These are phyloP conservation scores for Rhodotorula diobovata DNA, from an alignment of 768 basidiomycete species.

Conservation along the genomic window DNA sequence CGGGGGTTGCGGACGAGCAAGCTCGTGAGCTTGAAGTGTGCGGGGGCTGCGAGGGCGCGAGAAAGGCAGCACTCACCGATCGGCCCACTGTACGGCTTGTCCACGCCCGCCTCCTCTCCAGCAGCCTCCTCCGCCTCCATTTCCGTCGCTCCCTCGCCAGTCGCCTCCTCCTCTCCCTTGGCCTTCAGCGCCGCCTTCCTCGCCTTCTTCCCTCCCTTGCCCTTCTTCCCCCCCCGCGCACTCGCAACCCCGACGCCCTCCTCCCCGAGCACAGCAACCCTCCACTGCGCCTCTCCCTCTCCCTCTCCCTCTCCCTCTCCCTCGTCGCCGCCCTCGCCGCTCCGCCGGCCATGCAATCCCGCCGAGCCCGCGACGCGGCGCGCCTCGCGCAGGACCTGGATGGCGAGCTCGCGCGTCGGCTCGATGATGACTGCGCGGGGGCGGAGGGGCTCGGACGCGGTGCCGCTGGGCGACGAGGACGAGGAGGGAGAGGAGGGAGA, in stretches of 20 bases:
- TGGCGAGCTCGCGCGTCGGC: constrained; percentile 91
- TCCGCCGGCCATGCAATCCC: too few species aligned
- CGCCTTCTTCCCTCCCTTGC: constrained; percentile 2
- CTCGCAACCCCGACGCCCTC: constrained; percentile 17
- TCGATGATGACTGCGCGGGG: constrained; percentile 72
- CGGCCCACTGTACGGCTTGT: constrained; percentile 51
- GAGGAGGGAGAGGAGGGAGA: constrained; percentile 56
- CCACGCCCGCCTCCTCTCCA: constrained; percentile 77
- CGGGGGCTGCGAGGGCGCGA: too few species aligned
- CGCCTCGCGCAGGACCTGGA: constrained; percentile 90
- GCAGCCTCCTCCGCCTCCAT: constrained; percentile 55
- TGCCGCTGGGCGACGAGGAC: constrained; percentile 60
- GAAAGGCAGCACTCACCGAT: constrained; percentile 21
- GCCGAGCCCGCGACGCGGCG: constrained; percentile 61
- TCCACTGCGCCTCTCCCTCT: too few species aligned
- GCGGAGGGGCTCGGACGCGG: constrained; percentile 52
- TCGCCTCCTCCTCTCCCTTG: constrained; percentile 68
- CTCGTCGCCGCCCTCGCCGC: constrained; percentile 52
- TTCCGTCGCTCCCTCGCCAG: constrained; percentile 72
- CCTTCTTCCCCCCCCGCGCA: not conserved
- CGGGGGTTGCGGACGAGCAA: too few species aligned
- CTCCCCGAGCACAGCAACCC: constrained; percentile 36
- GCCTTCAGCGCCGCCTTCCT: not conserved
- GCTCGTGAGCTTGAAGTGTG: not conserved
- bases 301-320: too few species aligned